Conservation (phyloP, 208 protist genomes). For the Endotrypanum monterogeii region DNA sequence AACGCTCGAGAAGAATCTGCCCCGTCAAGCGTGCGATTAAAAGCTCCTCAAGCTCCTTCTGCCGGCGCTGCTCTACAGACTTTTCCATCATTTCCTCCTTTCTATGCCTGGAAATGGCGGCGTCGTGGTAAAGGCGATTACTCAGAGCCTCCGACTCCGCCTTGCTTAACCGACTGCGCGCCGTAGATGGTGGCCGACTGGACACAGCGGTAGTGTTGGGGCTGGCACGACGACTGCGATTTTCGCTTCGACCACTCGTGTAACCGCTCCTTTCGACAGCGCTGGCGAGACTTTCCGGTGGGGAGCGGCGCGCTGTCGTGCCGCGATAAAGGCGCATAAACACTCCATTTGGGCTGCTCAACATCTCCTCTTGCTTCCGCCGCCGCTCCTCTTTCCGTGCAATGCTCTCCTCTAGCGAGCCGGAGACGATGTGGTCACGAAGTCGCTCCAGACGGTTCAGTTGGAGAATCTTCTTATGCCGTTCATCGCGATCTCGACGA, state of each 20-base stretch:
- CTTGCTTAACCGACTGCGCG: conserved; percentile 18
- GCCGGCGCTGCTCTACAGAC: conserved; percentile 31
- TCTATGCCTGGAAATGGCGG: conserved; percentile 7
- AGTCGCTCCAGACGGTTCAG: conserved; percentile 56
- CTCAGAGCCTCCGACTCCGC: conserved; percentile 25
- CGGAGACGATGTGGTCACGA: conserved; percentile 50
- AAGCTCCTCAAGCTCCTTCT: conserved; percentile 59
- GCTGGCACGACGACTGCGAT: background rate
- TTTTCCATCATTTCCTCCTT: conserved; percentile 25
- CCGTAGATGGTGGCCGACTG: conserved; percentile 9
- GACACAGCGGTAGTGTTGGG: conserved; percentile 13
- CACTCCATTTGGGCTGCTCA: conserved; percentile 42
- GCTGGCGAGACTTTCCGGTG: background rate
- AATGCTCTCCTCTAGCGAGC: conserved; percentile 45
- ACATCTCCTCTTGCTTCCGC: conserved; percentile 37
- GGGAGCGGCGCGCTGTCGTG: conserved; percentile 6
- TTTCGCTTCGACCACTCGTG: conserved; percentile 4
- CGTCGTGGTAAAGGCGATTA: conserved; percentile 54
- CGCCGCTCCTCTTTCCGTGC: conserved; percentile 36
- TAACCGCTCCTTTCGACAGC: background rate
- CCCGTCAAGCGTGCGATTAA: conserved; percentile 51
- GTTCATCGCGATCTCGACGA: conserved; percentile 68
- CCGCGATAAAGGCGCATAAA: conserved; percentile 71
- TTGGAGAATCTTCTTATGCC: conserved; percentile 45
- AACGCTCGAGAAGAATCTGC: conserved; percentile 37